Conservation (phyloP, 2,329 filamentous ascomycete genomes). For the Ascochyta rabiei region DNA sequence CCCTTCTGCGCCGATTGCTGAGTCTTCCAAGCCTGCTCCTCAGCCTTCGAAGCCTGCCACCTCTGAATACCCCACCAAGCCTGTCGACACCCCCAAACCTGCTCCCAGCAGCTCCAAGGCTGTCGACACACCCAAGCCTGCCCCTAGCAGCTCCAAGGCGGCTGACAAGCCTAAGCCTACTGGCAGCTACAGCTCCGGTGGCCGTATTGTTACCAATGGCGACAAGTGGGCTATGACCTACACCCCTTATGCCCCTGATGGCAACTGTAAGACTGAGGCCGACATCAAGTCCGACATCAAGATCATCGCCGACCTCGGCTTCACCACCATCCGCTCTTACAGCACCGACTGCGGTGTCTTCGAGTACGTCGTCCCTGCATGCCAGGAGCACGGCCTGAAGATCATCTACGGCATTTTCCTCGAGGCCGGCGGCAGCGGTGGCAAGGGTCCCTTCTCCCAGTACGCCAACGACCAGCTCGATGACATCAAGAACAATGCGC, state of each 20-base stretch:
- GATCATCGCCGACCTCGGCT: conserved; percentile 55
- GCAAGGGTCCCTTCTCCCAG: conserved; percentile 49
- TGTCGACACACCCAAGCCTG: conserved; percentile 21
- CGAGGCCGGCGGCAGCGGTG: conserved; percentile 60
- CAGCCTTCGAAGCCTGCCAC: conserved; percentile 61
- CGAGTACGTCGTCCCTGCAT: conserved; percentile 73
- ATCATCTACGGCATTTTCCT: conserved; percentile 91
- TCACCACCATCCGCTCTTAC: conserved; percentile 79
- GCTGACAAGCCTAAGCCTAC: conserved; percentile 40
- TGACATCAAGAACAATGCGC: conserved; percentile 73
- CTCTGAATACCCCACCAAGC: conserved; percentile 14
- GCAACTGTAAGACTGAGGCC: conserved; percentile 51
- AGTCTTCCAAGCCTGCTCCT: conserved; percentile 46
- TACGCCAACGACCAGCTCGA: conserved; percentile 75
- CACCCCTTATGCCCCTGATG: conserved; percentile 53
- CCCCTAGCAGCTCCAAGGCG: conserved; percentile 29
- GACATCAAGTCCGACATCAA: conserved; percentile 51
- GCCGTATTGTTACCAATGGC: conserved; percentile 50
- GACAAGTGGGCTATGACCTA: conserved; percentile 57
- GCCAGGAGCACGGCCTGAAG: conserved; percentile 69
- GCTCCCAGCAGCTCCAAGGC: conserved; percentile 17
- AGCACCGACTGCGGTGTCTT: conserved; percentile 89
- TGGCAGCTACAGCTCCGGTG: conserved; percentile 28
- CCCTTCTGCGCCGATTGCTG: conserved; percentile 12
- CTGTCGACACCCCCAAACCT: conserved; percentile 22